Conservation (phyloP, 495 filamentous ascomycete genomes). For the Ramalina peruviana region DNA sequence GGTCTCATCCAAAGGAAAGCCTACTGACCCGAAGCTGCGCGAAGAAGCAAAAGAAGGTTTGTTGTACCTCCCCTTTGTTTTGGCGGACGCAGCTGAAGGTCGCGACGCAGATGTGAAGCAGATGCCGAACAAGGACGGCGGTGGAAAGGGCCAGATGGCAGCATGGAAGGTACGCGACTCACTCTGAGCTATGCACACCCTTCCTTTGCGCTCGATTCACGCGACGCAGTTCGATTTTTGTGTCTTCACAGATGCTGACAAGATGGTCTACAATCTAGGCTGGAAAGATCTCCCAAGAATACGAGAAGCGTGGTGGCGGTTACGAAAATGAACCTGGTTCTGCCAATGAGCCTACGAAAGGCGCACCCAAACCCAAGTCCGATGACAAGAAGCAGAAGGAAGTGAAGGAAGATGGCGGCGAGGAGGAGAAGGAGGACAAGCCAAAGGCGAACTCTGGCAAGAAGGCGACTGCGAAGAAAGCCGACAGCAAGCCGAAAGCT, state of each 20-base stretch:
- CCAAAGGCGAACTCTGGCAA: constrained; percentile 20
- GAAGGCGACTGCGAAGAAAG: constrained; percentile 17
- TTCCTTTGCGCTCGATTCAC: background rate
- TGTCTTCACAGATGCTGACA: background rate
- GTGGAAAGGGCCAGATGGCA: constrained; percentile 39
- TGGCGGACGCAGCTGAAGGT: background rate
- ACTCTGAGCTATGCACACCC: background rate
- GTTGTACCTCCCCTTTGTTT: background rate
- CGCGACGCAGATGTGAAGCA: constrained; percentile 14
- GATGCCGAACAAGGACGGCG: constrained; percentile 41
- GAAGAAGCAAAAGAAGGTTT: constrained; percentile 34
- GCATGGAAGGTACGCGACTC: constrained; percentile 37
- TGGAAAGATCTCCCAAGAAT: constrained; percentile 38
- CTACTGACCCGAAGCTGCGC: constrained; percentile 37
- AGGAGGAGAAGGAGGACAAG: constrained; percentile 12
- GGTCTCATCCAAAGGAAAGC: constrained; percentile 37
- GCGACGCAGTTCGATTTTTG: background rate
- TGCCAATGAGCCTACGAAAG: constrained; percentile 37
- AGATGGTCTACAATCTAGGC: constrained; percentile 16
- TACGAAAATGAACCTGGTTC: constrained; percentile 38
- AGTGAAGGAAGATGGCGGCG: constrained; percentile 8
- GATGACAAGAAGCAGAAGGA: constrained; percentile 16
- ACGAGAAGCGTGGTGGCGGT: constrained; percentile 35
- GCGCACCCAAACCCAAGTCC: constrained; percentile 29
- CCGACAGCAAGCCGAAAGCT: constrained; percentile 16